phyloP scores from a whole-genome alignment of 2,329 filamentous ascomycete genomes.

The Cryphonectria parasitica region DNA sequence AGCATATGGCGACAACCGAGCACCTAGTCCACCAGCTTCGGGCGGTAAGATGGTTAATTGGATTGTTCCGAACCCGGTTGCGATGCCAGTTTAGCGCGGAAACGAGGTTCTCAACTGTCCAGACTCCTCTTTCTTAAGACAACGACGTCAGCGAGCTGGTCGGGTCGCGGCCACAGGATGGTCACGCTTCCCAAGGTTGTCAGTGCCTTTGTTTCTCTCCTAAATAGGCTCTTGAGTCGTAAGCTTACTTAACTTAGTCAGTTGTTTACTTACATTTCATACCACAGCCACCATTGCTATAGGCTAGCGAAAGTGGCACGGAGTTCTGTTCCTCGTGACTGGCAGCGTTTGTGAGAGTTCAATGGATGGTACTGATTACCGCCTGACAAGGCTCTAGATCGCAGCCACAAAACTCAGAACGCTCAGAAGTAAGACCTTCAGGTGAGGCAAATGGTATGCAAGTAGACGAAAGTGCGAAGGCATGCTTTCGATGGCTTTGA shows the following conservation, averaged over 20 bases:
- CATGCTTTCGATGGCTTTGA: neutral
- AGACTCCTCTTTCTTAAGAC: neutral
- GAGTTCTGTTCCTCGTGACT: neutral
- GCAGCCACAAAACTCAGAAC: neutral
- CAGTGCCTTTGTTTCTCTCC: neutral
- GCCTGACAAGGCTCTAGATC: neutral
- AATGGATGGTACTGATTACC: neutral
- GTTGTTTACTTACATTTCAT: neutral
- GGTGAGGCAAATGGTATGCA: neutral
- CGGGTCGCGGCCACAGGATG: neutral
- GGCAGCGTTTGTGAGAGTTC: neutral
- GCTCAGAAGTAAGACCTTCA: neutral
- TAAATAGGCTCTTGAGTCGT: neutral
- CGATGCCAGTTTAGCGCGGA: neutral
- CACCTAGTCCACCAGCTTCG: neutral
- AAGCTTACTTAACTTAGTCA: neutral
- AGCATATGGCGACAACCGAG: neutral
- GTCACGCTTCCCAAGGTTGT: neutral
- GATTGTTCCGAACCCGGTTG: neutral
- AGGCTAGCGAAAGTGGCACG: neutral
- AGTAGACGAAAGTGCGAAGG: neutral
- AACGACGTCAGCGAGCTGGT: constrained; percentile 3
- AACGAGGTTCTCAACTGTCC: neutral
- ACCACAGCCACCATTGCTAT: neutral
- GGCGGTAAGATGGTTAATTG: neutral